phyloP scores from a whole-genome alignment of 768 basidiomycete species.

The Leucosporidium yakuticum region DNA sequence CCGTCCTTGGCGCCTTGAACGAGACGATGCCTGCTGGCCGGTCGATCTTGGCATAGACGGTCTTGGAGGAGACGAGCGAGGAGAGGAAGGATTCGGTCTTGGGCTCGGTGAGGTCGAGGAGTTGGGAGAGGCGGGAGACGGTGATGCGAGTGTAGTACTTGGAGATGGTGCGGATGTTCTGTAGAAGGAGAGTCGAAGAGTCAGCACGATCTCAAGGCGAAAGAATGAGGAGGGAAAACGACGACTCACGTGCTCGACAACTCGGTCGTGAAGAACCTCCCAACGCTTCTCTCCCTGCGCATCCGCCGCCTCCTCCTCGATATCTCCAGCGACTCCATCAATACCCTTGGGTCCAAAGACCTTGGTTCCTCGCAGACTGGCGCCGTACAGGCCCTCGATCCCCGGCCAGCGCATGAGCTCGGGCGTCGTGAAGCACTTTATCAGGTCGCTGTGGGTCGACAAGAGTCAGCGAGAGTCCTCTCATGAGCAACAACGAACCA shows the following conservation, averaged over 20 bases:
- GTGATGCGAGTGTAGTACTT: conserved; percentile 93
- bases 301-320: conserved; percentile 42
- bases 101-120: conserved; percentile 74
- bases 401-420: conserved; percentile 98
- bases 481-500: conserved; percentile 11
- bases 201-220: background rate
- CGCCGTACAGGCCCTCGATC: conserved; percentile 79
- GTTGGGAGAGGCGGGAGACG: conserved; percentile 67
- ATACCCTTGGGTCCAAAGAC: conserved; percentile 58
- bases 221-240: background rate
- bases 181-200: conserved; percentile 21
- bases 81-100: conserved; percentile 85
- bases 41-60: conserved; percentile 89
- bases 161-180: conserved; percentile 95
- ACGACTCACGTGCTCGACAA: conserved; percentile 84
- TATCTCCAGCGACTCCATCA: conserved; percentile 33
- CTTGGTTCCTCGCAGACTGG: conserved; percentile 67
- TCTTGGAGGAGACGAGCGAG: conserved; percentile 81
- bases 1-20: conserved; percentile 70
- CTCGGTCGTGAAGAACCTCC: conserved; percentile 91
- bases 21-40: conserved; percentile 81
- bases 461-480: conserved; percentile 6
- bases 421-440: conserved; percentile 86
- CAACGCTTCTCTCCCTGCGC: conserved; percentile 59
- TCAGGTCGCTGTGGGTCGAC: conserved; percentile 62